Evolutionary conservation across 2,329 filamentous ascomycete species (phyloP), one percentile per base, ranked within the genome.

Genomic region (Sarocladium brachiariae): DNA sequence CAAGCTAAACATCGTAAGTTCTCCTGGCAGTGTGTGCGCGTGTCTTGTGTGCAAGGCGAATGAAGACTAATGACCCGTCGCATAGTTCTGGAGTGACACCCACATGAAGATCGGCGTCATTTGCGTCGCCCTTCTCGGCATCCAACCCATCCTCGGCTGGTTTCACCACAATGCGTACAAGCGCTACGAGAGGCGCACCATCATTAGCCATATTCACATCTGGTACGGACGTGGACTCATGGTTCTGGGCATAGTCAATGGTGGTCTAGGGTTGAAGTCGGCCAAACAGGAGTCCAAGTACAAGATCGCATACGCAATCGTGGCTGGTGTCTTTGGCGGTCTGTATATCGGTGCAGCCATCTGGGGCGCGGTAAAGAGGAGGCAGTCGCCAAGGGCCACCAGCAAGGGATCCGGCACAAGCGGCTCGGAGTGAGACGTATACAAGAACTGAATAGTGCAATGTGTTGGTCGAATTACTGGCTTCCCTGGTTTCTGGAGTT

Each of bases 141-240:
- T 84, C 50, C 81, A 86, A 62, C 80, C 80, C 6, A 58, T 77
- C 49, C 68, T 83, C 10, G 82, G 83, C 39, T 69, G 70, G 51
- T 51, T 78, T 33, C 82, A 86, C 59, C 82, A 86, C 62, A 57
- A 60, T 27, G 64, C 78, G 59, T 85, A 70, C 62, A 57, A 71
- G 51, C 71, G 70, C 59, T 62, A 74, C 50, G 64, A 71, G 49
- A 39, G 58, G 23, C 77, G 81, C 31, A 75, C 75, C 6, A 14
- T 68, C 35, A 60, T 83, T 54, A 81, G 78, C 55, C 65, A 83
- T 55, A 60, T 69, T 1, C 83, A 86, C 59, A 76, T 83, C 56
- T 85, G 80, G 79, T 81, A 75, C 58, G 83, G 83, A 11, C 74
- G 82, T 16, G 57, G 67, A 1, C 62, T 85, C 38, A 77, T 86